Percentiles rank a stretch among this genome's conserved stretches.
These are phyloP conservation scores for Prototheca cutis DNA, from an alignment of 163 green algal genomes.

Conservation along the genomic window DNA sequence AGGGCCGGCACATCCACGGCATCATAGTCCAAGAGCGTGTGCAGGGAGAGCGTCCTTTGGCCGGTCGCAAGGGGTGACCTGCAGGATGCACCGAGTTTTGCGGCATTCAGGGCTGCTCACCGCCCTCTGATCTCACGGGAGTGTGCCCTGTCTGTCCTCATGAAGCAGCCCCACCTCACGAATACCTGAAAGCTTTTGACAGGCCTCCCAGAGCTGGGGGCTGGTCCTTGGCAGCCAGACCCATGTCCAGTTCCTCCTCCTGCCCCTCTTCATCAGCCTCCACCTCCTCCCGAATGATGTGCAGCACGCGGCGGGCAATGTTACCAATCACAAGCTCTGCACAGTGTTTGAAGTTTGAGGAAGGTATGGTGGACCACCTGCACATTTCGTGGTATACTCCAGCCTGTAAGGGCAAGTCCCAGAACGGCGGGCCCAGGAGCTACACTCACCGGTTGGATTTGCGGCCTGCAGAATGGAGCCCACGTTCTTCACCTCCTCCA, in stretches of 20 bases:
- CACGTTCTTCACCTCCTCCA: constrained; percentile 60
- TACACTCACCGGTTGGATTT: constrained; percentile 62
- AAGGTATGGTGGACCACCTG: too few relatives aligned
- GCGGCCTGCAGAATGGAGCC: constrained; percentile 62
- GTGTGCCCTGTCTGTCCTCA: too few relatives aligned
- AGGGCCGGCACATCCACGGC: constrained; percentile 5
- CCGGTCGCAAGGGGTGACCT: background rate
- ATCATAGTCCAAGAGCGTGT: constrained; percentile 69
- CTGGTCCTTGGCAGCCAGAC: background rate
- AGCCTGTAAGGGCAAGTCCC: too few relatives aligned
- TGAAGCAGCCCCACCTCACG: too few relatives aligned
- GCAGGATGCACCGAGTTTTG: too few relatives aligned
- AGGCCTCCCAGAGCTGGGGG: constrained; percentile 11
- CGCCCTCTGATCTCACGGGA: too few relatives aligned
- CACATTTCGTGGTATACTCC: too few relatives aligned
- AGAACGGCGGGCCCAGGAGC: too few relatives aligned
- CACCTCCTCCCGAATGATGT: constrained; percentile 86
- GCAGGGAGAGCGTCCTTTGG: constrained; percentile 52
- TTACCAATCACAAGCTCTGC: constrained; percentile 93
- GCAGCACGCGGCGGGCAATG: constrained; percentile 83
- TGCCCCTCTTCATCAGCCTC: constrained; percentile 27
- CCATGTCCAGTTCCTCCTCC: constrained; percentile 11
- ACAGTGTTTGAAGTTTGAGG: too few relatives aligned
- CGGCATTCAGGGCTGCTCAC: too few relatives aligned
- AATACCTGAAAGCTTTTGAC: constrained; percentile 23